A percentile compares a stretch with the other conserved stretches of the same genome.
Conservation (phyloP, 2,329 filamentous ascomycete species). For the Acephala macrosclerotiorum region DNA sequence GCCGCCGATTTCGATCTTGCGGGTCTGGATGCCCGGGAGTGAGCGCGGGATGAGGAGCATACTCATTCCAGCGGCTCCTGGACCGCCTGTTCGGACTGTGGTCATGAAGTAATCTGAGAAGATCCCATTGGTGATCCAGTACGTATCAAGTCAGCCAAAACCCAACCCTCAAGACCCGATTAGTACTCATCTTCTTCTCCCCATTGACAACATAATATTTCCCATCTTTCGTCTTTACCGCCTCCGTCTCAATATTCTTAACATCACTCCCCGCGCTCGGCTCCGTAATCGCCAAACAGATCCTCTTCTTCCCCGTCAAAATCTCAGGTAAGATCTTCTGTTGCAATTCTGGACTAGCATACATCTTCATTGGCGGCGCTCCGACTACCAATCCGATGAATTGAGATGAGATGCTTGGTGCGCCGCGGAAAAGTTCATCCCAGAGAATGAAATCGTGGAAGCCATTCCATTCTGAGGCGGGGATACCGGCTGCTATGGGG, state of each 20-base stretch:
- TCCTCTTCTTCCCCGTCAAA: conserved; percentile 67
- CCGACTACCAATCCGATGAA: conserved; percentile 39
- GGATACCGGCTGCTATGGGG: conserved; percentile 40
- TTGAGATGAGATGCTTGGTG: conserved; percentile 17
- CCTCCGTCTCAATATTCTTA: conserved; percentile 73
- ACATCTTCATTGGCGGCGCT: conserved; percentile 41
- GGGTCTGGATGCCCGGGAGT: conserved; percentile 66
- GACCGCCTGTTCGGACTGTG: conserved; percentile 76
- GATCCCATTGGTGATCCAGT: conserved; percentile 83
- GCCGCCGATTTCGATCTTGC: conserved; percentile 67
- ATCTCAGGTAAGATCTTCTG: conserved; percentile 59
- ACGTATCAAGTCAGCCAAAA: background rate
- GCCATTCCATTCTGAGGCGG: conserved; percentile 45
- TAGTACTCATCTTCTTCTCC: conserved; percentile 44
- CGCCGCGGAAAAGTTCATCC: conserved; percentile 44
- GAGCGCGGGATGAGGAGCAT: conserved; percentile 74
- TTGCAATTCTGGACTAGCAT: conserved; percentile 32
- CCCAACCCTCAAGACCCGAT: background rate
- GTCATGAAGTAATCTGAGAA: conserved; percentile 79
- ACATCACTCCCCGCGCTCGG: conserved; percentile 77
- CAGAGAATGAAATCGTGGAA: conserved; percentile 48
- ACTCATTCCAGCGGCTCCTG: conserved; percentile 70
- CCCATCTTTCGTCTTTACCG: conserved; percentile 65
- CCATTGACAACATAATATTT: conserved; percentile 53
- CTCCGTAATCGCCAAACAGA: conserved; percentile 80